phyloP scores from a whole-genome alignment of 2,329 filamentous ascomycete genomes.

The Cordyceps farinosa region DNA sequence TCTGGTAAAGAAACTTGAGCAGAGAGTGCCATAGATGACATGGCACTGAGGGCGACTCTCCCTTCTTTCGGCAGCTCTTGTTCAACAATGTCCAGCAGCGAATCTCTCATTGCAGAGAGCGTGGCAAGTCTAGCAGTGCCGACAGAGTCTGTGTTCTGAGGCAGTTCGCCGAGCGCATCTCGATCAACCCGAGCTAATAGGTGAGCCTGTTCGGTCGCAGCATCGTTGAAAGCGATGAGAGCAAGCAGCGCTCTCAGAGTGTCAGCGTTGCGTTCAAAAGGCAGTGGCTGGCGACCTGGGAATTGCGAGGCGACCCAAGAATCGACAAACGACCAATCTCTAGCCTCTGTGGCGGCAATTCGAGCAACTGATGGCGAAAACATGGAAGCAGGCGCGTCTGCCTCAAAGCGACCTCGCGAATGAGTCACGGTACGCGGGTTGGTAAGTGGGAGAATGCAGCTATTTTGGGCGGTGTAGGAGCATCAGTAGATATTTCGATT shows the following conservation, averaged over 20 bases:
- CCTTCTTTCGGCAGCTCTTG: conserved; percentile 54
- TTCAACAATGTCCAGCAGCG: conserved; percentile 52
- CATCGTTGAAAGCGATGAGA: conserved; percentile 72
- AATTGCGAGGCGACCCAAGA: conserved; percentile 75
- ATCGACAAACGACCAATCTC: conserved; percentile 89
- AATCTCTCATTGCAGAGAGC: conserved; percentile 30
- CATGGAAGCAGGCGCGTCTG: conserved; percentile 46
- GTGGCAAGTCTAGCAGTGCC: conserved; percentile 25
- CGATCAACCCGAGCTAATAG: conserved; percentile 57
- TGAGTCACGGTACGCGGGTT: conserved; percentile 34
- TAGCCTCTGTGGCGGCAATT: conserved; percentile 74
- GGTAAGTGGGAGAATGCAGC: neutral
- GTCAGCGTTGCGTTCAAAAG: conserved; percentile 82
- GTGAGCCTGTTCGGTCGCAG: conserved; percentile 66
- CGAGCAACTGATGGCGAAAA: conserved; percentile 68
- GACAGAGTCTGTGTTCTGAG: conserved; percentile 21
- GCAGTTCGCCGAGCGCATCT: conserved; percentile 53
- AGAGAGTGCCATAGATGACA: conserved; percentile 50
- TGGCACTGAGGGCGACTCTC: conserved; percentile 50
- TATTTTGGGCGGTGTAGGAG: neutral
- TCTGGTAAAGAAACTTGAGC: conserved; percentile 48
- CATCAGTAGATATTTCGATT: neutral
- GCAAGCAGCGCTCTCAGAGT: conserved; percentile 73
- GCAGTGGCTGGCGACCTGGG: conserved; percentile 57
- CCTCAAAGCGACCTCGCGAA: conserved; percentile 24